Base-by-base conservation (phyloP, 495 filamentous ascomycete genomes). In the Podospora tetraspora region DNA sequence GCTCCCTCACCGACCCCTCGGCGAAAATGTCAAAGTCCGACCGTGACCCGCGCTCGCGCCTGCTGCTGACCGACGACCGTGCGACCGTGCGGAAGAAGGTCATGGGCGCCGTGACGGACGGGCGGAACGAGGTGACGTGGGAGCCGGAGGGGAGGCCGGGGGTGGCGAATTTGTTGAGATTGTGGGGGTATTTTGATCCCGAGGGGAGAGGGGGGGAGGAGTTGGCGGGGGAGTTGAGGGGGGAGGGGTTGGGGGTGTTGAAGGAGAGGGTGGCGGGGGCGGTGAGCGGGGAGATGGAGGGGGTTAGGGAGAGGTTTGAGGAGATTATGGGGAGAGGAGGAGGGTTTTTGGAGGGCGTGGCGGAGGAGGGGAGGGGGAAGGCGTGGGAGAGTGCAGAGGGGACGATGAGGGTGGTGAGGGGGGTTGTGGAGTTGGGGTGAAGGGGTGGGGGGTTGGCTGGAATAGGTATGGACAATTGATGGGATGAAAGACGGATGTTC, bases 1-100 rank as follows among this genome's bases (percentile, higher is more conserved):
- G 97, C 94, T 97, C 92, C 19, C 87, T 99, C 32, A 86, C 84
- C 34, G 77, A 92, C 19, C 94, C 95, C 1, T 70, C 70, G 2
- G 73, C 84, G 25, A 99, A 99, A 72, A 99, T 99, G 95, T 96
- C 92, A 60, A 99, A 99, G 78, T 97, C 93, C 3, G 85, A 92
- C 72, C 68, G 78, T 5, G 84, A 90, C 69, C 78, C 81, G n/a
- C 81, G 80, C 22, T 96, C 92, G 13, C 83, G 91, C 27, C 95
- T 99, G 70, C 80, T 94, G 19, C 84, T 99, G 64, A 93, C 88
- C n/a, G 90, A 96, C 68, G 74, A 81, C 1, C 73, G 83, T 3
- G 76, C 84, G 2, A 77, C 80, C 1, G 92, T 98, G 68, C 69
- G 75, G 3, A 75, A 76, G 57, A 96, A 96, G 76, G 79, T 97